Evolutionary conservation across 495 filamentous ascomycete genomes (phyloP), one percentile per base, ranked within the genome.

Genomic region (Tuber calosporum): DNA sequence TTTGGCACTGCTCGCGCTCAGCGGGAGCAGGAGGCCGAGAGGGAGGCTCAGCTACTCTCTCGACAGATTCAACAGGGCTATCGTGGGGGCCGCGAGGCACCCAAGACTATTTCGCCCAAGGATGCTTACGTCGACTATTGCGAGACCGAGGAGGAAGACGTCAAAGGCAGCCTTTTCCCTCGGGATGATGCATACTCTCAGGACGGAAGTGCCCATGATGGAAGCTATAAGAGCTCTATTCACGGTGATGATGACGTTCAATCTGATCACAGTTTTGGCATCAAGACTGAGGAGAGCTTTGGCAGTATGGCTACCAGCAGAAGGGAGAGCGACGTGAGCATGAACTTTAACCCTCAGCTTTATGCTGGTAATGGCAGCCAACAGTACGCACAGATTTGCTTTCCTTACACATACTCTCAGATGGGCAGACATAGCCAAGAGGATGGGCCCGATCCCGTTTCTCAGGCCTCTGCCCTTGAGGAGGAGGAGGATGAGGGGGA

Each of bases 21-120:
- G 86, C 88, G 37, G 84, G 89, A 88, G 66, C 85, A 85, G 72
- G 88, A 90, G 79, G 85, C 86, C 8, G 86, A 88, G 76, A 84
- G 85, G 38, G 88, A 90, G 67, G 87, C 86, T 5, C 82, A 81
- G 69, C 86, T 85, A 69, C 74, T 88, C 39, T 84, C 84, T 72
- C 85, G 86, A 70, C 87, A 88, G 69, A 82, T 88, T 74, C 82
- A 82, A 69, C 75, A 83, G 82, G 75, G 82, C 80, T 79, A 81
- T 39, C 80, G 85, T 30, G 83, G 85, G 11, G 81, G 79, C 62
- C 39, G 69, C 11, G 78, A 84, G 74, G 89, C 89, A 19, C 89
- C 92, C 0, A 92, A 92, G 81, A 97, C 96, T 7, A 97, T 99
- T 70, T 99, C 95, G 20, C 95, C 95, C 41, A 96, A 97, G 85